Evolutionary conservation across 139 green algal genomes (phyloP), one percentile per base, ranked within the genome.

Genomic region (Chlamydomonas incerta): DNA sequence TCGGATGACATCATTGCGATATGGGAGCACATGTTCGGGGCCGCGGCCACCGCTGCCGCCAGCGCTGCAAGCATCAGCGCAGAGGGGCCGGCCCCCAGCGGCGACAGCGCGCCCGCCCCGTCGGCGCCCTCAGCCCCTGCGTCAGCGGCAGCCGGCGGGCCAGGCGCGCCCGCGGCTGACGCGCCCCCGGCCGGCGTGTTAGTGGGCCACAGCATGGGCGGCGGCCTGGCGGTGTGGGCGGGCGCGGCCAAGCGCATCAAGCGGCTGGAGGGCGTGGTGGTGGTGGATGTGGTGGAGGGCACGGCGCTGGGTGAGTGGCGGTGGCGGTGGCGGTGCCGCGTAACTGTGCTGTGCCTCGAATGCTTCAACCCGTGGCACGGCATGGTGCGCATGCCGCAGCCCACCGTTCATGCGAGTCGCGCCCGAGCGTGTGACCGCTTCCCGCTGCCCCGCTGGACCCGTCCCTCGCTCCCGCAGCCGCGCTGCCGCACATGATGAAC

Each of bases 261-360:
- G 41, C 63, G 67, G 33, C 81, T 98, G 33, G 88, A 93, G 46
- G 96, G 96, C 0, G n/a, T 97, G 37, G 88, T 97, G 29, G 94
- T 98, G 20, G 94, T 99, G n/a, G 96, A 99, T 80, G 96, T 99
- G 52, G 96, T 98, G 35, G 96, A 98, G 87, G 96, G 96, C 46
- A 97, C 95, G 0, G 96, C 96, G 34, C 28, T 98, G 11, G 90
- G 93, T 95, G 72, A 58, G 89, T 50, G 41, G n/a, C 13, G 52
- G 52, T 15, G 52, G 52, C 52, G 52, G 52, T 15, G 52, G 52
- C 52, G 52, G 35, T 23, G n/a, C n/a, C n/a, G n/a, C n/a, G n/a
- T n/a, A n/a, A n/a, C n/a, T n/a, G n/a, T n/a, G n/a, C n/a, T n/a
- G n/a, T n/a, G n/a, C n/a, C n/a, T n/a, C n/a, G n/a, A n/a, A n/a